Evolutionary conservation across 768 basidiomycete genomes (phyloP), one percentile per base, ranked within the genome.

Genomic region (Tulasnella sp.): DNA sequence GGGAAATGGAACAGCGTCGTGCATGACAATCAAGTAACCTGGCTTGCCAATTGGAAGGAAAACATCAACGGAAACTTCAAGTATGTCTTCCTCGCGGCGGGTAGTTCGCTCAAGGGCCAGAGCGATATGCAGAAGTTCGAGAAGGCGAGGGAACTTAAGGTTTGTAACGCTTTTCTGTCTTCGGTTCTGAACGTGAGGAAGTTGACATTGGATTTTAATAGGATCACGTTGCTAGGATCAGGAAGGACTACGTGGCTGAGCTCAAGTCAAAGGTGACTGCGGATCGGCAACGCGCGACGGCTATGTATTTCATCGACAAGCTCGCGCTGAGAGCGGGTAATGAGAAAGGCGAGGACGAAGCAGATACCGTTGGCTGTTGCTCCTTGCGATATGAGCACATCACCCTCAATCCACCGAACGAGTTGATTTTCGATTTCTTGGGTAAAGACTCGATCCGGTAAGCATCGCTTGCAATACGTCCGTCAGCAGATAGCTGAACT

Each of bases 311-410:
- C 74, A 98, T 99, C 67, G 96, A 99, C 73, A 83, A 83, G 68
- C 79, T 97, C 34, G 96, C 96, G 34, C 86, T 99, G 70, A 89
- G 96, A 78, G 94, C 94, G 49, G 96, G 96, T 64, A 98, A 98
- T 73, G 96, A 99, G 75, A 99, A 99, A 73, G 96, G 95, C 45
- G 96, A 97, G 67, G 96, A 99, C 65, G 96, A 98, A 72, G 96
- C 96, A 1, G 96, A 99, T 70, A 99, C 96, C 0, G 93, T 98
- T 58, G 96, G 96, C 69, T 98, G 96, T 73, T 99, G 96, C 72
- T 99, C 96, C 3, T 75, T 99, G 51, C 88, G 94, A 29, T 95
- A 86, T 71, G 92, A 98, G 71, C 96, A 99, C 72, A 85, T 99
- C 69, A 97, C 95, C 1, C 76, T 97, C 30, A 83, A 88, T 66